Evolutionary conservation across 2,329 filamentous ascomycete genomes (phyloP).

Genomic region (Aspergillus quadricinctus): DNA sequence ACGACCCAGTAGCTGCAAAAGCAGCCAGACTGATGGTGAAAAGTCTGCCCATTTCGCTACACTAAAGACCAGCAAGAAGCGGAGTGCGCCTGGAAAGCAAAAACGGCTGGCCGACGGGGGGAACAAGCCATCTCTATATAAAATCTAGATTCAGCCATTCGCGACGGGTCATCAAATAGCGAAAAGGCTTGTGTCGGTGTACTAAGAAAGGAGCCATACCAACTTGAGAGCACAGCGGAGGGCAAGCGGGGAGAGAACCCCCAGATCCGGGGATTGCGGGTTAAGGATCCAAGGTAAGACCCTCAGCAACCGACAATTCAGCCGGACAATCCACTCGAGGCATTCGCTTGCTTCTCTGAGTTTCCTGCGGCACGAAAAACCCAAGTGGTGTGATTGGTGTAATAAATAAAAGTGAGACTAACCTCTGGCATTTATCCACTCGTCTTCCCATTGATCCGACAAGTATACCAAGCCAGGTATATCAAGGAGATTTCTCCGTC

Average conservation of each 20-base stretch:
- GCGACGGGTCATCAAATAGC: background rate
- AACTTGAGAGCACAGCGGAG: background rate
- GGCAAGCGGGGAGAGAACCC: background rate
- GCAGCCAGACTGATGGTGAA: conserved; percentile 38
- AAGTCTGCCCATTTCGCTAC: conserved; percentile 34
- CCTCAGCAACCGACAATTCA: background rate
- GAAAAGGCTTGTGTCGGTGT: background rate
- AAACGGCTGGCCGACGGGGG: background rate
- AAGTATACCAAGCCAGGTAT: background rate
- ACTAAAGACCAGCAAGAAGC: background rate
- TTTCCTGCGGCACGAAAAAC: background rate
- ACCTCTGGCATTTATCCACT: background rate
- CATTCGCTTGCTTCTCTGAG: background rate
- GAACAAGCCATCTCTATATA: background rate
- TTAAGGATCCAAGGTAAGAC: background rate
- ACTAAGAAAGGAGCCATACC: background rate
- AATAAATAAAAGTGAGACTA: background rate
- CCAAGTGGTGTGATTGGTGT: background rate
- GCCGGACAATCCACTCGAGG: background rate
- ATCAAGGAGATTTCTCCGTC: background rate
- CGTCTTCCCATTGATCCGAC: background rate
- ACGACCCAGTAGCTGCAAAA: conserved; percentile 41
- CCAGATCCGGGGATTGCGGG: background rate
- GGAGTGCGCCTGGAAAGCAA: background rate
- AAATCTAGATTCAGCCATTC: background rate